Evolutionary conservation across 2,329 filamentous ascomycete genomes (phyloP).

Genomic region (Tolypocladium tropicale): DNA sequence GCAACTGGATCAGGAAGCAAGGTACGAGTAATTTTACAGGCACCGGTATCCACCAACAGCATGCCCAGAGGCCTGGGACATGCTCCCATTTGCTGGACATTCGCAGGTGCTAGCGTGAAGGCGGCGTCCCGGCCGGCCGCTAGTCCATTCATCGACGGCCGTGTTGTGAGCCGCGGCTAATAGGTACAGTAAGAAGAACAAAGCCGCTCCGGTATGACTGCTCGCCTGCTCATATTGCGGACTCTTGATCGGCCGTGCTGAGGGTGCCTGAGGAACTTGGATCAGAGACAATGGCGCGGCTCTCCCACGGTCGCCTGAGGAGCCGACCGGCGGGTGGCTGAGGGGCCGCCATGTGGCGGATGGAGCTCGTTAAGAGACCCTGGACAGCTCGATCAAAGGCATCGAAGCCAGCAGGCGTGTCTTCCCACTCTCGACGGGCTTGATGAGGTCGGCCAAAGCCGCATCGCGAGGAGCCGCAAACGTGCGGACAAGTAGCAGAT

Average conservation of each 20-base stretch:
- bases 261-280: constrained; percentile 9
- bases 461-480: background rate
- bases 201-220: background rate
- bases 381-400: background rate
- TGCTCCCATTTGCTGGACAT: constrained; percentile 14
- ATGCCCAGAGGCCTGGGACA: constrained; percentile 17
- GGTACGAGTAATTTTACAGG: too few species aligned
- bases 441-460: background rate
- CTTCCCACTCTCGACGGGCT: background rate
- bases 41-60: constrained; percentile 11
- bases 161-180: background rate
- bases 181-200: too few species aligned
- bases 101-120: background rate
- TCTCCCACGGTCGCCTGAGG: background rate
- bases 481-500: background rate
- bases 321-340: constrained; percentile 1
- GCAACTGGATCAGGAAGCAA: too few species aligned
- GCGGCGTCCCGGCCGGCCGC: constrained; percentile 2
- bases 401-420: background rate
- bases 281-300: constrained; percentile 6
- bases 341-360: constrained; percentile 6
- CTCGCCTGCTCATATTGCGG: constrained; percentile 5
- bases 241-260: constrained; percentile 10
- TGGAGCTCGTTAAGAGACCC: background rate
- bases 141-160: background rate